phyloP scores from a whole-genome alignment of 1,139 yeast genomes.

The Debaryomyces coudertii region DNA sequence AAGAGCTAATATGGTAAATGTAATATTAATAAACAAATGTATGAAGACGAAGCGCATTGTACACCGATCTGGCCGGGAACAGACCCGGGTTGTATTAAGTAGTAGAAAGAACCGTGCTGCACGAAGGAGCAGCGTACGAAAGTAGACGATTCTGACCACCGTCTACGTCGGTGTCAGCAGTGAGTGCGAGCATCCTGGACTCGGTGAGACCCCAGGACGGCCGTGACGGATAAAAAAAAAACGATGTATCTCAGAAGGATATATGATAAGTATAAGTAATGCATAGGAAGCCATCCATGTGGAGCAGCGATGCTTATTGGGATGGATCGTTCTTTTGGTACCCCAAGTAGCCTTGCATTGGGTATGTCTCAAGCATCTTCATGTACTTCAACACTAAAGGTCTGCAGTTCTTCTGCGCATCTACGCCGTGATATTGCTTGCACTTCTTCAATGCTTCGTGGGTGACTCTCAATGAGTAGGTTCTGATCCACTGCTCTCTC shows the following conservation, averaged over 20 bases:
- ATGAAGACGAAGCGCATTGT: background rate
- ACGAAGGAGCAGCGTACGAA: background rate
- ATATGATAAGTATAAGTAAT: background rate
- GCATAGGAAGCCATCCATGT: constrained; percentile 8
- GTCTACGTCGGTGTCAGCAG: background rate
- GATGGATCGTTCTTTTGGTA: constrained; percentile 87
- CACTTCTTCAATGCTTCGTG: constrained; percentile 77
- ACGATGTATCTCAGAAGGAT: constrained; percentile 2
- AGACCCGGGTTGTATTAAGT: background rate
- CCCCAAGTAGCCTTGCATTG: constrained; percentile 73
- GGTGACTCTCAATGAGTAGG: constrained; percentile 66
- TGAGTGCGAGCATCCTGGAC: background rate
- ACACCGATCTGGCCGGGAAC: background rate
- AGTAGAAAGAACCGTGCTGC: background rate
- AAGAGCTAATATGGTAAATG: background rate
- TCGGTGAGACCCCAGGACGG: background rate
- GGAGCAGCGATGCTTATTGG: constrained; percentile 41
- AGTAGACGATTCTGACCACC: background rate
- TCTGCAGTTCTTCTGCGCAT: constrained; percentile 69
- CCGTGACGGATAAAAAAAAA: background rate
- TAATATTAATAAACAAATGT: constrained; percentile 7
- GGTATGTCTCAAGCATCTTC: constrained; percentile 71
- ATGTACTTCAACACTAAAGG: constrained; percentile 71
- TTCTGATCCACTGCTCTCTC: constrained; percentile 80
- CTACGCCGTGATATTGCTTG: constrained; percentile 75